phyloP scores from a whole-genome alignment of 2,329 filamentous ascomycete species.

The Cercospora beticola region DNA sequence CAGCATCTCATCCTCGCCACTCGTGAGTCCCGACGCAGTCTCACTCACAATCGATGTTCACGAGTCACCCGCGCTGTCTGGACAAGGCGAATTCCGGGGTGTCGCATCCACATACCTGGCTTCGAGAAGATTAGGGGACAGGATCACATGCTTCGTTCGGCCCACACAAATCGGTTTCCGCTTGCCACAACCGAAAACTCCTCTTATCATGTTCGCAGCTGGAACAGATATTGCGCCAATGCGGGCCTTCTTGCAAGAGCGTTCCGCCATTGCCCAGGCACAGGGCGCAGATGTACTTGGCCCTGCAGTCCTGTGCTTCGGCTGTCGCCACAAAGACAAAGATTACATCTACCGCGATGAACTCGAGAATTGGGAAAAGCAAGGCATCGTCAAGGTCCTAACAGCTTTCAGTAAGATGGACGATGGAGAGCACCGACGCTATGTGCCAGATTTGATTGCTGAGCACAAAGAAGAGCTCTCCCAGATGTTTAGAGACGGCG shows the following conservation, averaged over 20 bases:
- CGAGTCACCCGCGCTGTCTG: slow-evolving; percentile 17
- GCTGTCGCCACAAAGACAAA: slow-evolving; percentile 16
- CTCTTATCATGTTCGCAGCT: slow-evolving; percentile 54
- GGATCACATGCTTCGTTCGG: slow-evolving; percentile 41
- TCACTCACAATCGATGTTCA: slow-evolving; percentile 64
- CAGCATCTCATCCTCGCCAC: slow-evolving; percentile 30
- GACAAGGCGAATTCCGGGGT: slow-evolving; percentile 37
- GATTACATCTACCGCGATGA: slow-evolving; percentile 38
- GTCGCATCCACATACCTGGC: slow-evolving; percentile 44
- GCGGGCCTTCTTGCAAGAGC: slow-evolving; percentile 46
- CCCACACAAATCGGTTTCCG: slow-evolving; percentile 43
- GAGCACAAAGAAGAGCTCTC: slow-evolving; percentile 47
- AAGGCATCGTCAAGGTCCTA: slow-evolving; percentile 15
- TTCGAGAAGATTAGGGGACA: slow-evolving; percentile 39
- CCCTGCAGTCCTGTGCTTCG: slow-evolving; percentile 37
- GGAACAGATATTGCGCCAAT: slow-evolving; percentile 54
- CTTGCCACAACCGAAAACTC: slow-evolving; percentile 42
- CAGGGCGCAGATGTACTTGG: slow-evolving; percentile 28
- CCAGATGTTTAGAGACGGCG: slow-evolving; percentile 48
- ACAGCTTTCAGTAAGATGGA: slow-evolving; percentile 37
- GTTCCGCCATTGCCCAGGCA: slow-evolving; percentile 37
- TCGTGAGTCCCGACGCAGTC: slow-evolving; percentile 16
- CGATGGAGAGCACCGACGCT: slow-evolving; percentile 44
- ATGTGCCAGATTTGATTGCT: slow-evolving; percentile 54
- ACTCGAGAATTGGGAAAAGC: slow-evolving; percentile 19